Conservation (phyloP, 2,329 filamentous ascomycete species). For the Diaporthe eres region DNA sequence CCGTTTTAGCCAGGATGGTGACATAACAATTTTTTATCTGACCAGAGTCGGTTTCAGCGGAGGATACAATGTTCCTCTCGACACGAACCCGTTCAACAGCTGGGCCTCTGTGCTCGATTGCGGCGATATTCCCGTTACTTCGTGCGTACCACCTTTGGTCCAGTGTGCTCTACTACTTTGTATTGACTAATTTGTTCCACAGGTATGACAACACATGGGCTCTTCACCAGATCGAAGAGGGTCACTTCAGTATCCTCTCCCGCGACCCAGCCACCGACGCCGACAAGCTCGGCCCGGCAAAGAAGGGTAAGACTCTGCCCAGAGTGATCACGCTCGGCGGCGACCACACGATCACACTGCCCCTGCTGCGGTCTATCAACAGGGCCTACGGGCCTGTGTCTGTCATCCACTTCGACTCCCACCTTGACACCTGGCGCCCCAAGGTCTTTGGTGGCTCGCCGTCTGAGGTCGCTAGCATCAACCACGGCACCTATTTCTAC, state of each 20-base stretch:
- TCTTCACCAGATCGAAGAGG: slow-evolving; percentile 87
- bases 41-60: slow-evolving; percentile 67
- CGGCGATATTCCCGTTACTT: slow-evolving; percentile 87
- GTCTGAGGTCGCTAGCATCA: slow-evolving; percentile 81
- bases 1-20: neutral
- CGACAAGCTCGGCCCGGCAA: slow-evolving; percentile 75
- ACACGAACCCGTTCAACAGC: slow-evolving; percentile 84
- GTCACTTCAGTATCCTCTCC: slow-evolving; percentile 82
- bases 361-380: slow-evolving; percentile 71
- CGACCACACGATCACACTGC: slow-evolving; percentile 74
- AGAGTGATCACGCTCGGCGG: slow-evolving; percentile 83
- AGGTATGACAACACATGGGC: slow-evolving; percentile 88
- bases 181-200: neutral
- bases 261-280: slow-evolving; percentile 79
- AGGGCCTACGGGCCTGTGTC: slow-evolving; percentile 72
- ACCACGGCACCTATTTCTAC: slow-evolving; percentile 92
- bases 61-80: slow-evolving; percentile 87
- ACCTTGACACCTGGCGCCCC: slow-evolving; percentile 79
- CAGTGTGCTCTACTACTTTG: no score
- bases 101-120: slow-evolving; percentile 88
- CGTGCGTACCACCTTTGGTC: slow-evolving; percentile 64
- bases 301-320: slow-evolving; percentile 81
- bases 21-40: slow-evolving; percentile 52
- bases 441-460: slow-evolving; percentile 90
- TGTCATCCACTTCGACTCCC: slow-evolving; percentile 75